These are phyloP conservation scores for Sugiyamaella pinicola DNA, from an alignment of 1,139 yeast species.

Conservation along the genomic window DNA sequence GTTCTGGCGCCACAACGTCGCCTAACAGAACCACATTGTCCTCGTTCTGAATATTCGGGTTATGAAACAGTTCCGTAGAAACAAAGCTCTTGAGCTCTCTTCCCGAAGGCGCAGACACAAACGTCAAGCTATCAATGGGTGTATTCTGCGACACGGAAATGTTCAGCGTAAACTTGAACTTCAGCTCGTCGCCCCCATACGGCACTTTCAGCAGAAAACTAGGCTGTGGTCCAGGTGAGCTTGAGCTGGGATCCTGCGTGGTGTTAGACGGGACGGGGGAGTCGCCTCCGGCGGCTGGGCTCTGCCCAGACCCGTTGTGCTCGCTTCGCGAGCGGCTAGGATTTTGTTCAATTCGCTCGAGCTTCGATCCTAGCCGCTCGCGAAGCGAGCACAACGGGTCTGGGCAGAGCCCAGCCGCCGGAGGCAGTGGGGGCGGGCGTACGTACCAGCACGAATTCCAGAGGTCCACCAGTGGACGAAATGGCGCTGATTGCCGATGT, in stretches of 20 bases:
- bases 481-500: conserved; percentile 15
- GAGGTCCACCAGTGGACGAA: conserved; percentile 8
- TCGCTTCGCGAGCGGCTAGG: neutral
- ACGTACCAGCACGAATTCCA: conserved; percentile 19
- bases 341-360: neutral
- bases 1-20: conserved; percentile 33
- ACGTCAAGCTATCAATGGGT: conserved; percentile 40
- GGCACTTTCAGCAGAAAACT: conserved; percentile 33
- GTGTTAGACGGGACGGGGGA: neutral
- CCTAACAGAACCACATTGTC: conserved; percentile 45
- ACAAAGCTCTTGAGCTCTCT: conserved; percentile 40
- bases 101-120: conserved; percentile 38
- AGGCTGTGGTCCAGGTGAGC: conserved; percentile 19
- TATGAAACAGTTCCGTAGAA: conserved; percentile 44
- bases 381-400: too few species aligned
- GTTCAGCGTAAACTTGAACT: conserved; percentile 18
- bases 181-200: conserved; percentile 18
- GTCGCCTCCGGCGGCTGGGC: neutral
- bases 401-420: neutral
- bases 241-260: conserved; percentile 22
- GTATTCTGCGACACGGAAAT: conserved; percentile 17
- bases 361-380: too few species aligned
- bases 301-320: too few species aligned
- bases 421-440: neutral
- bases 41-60: conserved; percentile 47